These are phyloP conservation scores for Tuber aestivum DNA, from an alignment of 495 filamentous ascomycete genomes.

Conservation along the genomic window DNA sequence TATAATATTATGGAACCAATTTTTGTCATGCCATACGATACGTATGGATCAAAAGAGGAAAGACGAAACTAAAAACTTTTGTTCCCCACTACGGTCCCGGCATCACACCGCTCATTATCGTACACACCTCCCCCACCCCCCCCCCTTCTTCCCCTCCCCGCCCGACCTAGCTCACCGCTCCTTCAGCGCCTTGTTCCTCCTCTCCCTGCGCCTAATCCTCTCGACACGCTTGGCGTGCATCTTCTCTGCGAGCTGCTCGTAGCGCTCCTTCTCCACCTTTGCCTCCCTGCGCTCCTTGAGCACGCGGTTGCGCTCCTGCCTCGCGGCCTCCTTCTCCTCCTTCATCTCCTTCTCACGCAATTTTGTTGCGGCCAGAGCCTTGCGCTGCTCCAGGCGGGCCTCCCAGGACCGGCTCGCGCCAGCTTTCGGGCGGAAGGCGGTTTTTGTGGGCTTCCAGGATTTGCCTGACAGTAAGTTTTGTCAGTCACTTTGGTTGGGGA, in stretches of 20 bases:
- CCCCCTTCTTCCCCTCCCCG: neutral
- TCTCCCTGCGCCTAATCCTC: conserved; percentile 85
- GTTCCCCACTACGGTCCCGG: neutral
- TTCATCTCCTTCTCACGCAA: conserved; percentile 91
- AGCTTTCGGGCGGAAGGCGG: conserved; percentile 76
- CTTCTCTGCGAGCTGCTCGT: conserved; percentile 90
- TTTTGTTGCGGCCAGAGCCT: conserved; percentile 65
- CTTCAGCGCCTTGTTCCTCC: conserved; percentile 92
- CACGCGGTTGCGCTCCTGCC: conserved; percentile 56
- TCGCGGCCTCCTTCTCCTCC: conserved; percentile 82
- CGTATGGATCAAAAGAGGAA: neutral
- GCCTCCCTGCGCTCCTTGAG: conserved; percentile 76
- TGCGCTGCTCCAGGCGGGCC: conserved; percentile 61
- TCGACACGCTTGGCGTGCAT: conserved; percentile 96
- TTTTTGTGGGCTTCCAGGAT: conserved; percentile 79
- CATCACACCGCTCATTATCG: neutral
- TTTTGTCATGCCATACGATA: neutral
- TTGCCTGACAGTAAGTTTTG: conserved; percentile 58
- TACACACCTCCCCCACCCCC: neutral
- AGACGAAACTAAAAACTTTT: neutral
- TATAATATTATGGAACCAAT: neutral
- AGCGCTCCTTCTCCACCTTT: conserved; percentile 90
- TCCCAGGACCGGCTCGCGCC: conserved; percentile 67
- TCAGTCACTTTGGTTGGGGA: neutral
- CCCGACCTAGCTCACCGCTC: conserved; percentile 38